These are phyloP conservation scores for Microcos paniculata DNA, from an alignment of 345 rosid species.

Conservation along the genomic window DNA sequence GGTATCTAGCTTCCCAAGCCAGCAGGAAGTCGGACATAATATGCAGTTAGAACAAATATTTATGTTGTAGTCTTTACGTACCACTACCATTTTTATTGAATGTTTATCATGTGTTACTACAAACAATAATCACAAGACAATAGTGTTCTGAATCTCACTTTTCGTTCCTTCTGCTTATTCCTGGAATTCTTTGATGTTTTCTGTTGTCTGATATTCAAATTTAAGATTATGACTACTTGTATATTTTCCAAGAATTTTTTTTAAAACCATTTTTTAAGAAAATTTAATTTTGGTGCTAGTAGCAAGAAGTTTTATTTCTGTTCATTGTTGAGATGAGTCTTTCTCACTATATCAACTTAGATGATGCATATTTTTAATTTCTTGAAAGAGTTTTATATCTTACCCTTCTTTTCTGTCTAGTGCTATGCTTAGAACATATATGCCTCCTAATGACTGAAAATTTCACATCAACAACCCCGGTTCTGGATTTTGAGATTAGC, in stretches of 20 bases:
- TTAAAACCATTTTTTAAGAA: not conserved
- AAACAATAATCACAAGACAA: not conserved
- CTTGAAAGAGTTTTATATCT: not conserved
- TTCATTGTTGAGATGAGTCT: not conserved
- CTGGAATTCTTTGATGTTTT: not conserved
- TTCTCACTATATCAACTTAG: not conserved
- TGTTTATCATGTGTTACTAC: not conserved
- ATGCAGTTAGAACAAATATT: not conserved
- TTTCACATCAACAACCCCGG: not conserved
- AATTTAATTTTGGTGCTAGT: not conserved
- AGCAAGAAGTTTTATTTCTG: not conserved
- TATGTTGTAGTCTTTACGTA: not conserved
- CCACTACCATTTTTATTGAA: not conserved
- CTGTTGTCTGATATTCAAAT: not conserved
- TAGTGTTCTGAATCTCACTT: not conserved
- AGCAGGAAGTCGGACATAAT: not conserved
- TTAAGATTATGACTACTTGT: not conserved
- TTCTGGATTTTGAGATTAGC: constrained; percentile 17
- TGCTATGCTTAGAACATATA: constrained; percentile 2
- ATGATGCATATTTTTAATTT: not conserved
- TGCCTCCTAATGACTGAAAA: not conserved
- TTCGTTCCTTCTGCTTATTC: constrained; percentile 3
- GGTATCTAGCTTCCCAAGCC: constrained; percentile 38
- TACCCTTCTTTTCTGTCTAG: not conserved
- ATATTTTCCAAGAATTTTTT: not conserved